These are phyloP conservation scores for Anthostomella pinea DNA, from an alignment of 2,329 filamentous ascomycete genomes.

Conservation along the genomic window DNA sequence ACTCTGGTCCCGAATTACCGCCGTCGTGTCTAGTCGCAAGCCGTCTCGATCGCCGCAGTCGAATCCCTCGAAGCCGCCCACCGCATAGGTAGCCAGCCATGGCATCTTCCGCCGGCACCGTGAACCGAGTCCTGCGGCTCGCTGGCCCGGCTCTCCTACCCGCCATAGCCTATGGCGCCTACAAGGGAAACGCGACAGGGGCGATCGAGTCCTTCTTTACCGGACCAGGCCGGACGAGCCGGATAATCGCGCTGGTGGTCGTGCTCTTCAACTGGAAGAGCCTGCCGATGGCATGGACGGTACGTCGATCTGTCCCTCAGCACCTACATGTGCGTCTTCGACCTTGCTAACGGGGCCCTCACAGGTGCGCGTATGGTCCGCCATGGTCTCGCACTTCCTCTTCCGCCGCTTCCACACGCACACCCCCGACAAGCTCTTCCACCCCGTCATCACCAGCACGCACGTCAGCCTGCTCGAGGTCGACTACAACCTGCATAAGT, in stretches of 20 bases:
- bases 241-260: conserved; percentile 53
- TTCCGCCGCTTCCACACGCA: conserved; percentile 47
- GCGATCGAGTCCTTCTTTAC: conserved; percentile 46
- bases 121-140: conserved; percentile 18
- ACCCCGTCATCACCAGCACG: conserved; percentile 64
- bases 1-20: conserved; percentile 29
- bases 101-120: conserved; percentile 25
- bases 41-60: conserved; percentile 3
- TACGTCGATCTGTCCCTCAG: conserved; percentile 39
- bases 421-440: conserved; percentile 66
- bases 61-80: conserved; percentile 4
- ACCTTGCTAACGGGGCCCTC: no score
- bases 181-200: conserved; percentile 41
- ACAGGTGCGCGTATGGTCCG: conserved; percentile 59
- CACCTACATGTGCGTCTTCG: not conserved
- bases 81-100: conserved; percentile 15
- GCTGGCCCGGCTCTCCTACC: conserved; percentile 42
- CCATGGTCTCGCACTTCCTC: conserved; percentile 53
- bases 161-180: conserved; percentile 45
- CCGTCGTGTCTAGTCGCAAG: conserved; percentile 7
- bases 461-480: conserved; percentile 72
- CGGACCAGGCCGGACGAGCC: conserved; percentile 52
- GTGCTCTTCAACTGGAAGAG: conserved; percentile 69
- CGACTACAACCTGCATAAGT: conserved; percentile 84
- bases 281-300: conserved; percentile 73